phyloP scores from a whole-genome alignment of 2,329 filamentous ascomycete genomes.

The Colletotrichum orchidophilum region DNA sequence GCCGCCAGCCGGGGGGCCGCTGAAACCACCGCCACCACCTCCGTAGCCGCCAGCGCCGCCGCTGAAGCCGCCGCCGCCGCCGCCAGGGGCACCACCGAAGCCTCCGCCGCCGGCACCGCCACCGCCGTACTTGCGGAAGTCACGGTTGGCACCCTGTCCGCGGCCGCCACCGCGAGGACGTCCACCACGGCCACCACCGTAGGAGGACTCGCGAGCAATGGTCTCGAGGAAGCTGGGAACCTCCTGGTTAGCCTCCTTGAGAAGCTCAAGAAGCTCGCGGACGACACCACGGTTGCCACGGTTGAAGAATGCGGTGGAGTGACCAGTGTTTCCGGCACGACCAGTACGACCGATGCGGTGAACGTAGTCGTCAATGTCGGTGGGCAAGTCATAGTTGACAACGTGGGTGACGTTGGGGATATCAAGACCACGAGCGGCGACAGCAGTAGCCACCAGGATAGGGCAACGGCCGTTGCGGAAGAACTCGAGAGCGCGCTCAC shows the following conservation, averaged over 20 bases:
- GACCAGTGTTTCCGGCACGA: slow-evolving; percentile 98
- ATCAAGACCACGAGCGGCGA: slow-evolving; percentile 90
- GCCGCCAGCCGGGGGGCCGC: slow-evolving; percentile 56
- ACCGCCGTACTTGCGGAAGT: slow-evolving; percentile 84
- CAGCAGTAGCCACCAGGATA: slow-evolving; percentile 95
- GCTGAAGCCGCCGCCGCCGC: slow-evolving; percentile 49
- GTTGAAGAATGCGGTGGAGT: slow-evolving; percentile 99
- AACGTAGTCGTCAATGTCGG: slow-evolving; percentile 98
- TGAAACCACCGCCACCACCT: slow-evolving; percentile 60
- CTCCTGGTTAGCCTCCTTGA: slow-evolving; percentile 99
- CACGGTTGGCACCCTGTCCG: slow-evolving; percentile 78
- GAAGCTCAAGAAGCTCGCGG: slow-evolving; percentile 93
- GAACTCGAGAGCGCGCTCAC: slow-evolving; percentile 96
- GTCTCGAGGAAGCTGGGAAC: slow-evolving; percentile 94
- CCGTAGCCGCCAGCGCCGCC: slow-evolving; percentile 51
- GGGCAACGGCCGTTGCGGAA: slow-evolving; percentile 97
- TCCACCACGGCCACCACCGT: slow-evolving; percentile 76
- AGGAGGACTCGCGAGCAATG: slow-evolving; percentile 94
- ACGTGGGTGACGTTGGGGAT: slow-evolving; percentile 98
- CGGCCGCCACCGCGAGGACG: slow-evolving; percentile 78
- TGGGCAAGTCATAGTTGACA: slow-evolving; percentile 99
- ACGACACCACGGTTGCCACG: slow-evolving; percentile 98
- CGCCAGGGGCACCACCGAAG: slow-evolving; percentile 54
- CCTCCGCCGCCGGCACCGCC: slow-evolving; percentile 59
- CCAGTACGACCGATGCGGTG: slow-evolving; percentile 99